Conservation (phyloP, 2,329 filamentous ascomycete species). For the Zymoseptoria passerinii region DNA sequence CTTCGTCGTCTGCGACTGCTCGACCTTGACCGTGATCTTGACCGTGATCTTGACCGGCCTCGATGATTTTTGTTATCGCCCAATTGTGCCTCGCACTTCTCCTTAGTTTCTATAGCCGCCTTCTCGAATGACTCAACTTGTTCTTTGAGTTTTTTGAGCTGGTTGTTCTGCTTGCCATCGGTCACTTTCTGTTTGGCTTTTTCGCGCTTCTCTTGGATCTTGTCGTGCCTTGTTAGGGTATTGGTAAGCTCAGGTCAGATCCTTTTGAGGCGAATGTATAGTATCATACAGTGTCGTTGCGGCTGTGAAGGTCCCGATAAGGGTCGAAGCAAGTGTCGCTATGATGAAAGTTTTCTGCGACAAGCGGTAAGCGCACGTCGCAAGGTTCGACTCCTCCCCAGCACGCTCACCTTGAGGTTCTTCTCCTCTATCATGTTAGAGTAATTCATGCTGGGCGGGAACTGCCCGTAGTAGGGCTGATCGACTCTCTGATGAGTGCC, state of each 20-base stretch:
- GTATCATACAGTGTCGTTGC: conserved; percentile 30
- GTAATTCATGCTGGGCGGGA: conserved; percentile 33
- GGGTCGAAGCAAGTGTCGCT: conserved; percentile 37
- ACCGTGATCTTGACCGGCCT: conserved; percentile 8
- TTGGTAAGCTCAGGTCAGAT: neutral
- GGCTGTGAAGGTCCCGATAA: conserved; percentile 39
- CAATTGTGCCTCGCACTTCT: conserved; percentile 2
- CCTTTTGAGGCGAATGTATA: too few relatives aligned
- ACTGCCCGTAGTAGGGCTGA: neutral
- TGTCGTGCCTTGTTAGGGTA: conserved; percentile 26
- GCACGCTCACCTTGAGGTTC: conserved; percentile 31
- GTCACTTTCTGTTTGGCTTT: conserved; percentile 29
- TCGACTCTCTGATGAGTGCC: neutral
- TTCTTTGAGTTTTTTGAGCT: conserved; percentile 16
- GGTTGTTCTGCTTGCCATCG: conserved; percentile 17
- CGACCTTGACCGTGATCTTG: conserved; percentile 9
- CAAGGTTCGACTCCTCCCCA: neutral
- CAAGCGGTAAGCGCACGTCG: neutral
- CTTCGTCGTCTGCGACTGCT: conserved; percentile 6
- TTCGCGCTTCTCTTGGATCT: conserved; percentile 27
- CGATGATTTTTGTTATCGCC: conserved; percentile 7
- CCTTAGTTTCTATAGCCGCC: conserved; percentile 5
- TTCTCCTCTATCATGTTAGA: conserved; percentile 40
- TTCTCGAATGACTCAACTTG: conserved; percentile 19
- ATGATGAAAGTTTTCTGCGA: conserved; percentile 37